Percentiles rank a stretch among this genome's conserved stretches.
These are phyloP conservation scores for Waltergamsia citrina DNA, from an alignment of 2,329 filamentous ascomycete species.

Conservation along the genomic window DNA sequence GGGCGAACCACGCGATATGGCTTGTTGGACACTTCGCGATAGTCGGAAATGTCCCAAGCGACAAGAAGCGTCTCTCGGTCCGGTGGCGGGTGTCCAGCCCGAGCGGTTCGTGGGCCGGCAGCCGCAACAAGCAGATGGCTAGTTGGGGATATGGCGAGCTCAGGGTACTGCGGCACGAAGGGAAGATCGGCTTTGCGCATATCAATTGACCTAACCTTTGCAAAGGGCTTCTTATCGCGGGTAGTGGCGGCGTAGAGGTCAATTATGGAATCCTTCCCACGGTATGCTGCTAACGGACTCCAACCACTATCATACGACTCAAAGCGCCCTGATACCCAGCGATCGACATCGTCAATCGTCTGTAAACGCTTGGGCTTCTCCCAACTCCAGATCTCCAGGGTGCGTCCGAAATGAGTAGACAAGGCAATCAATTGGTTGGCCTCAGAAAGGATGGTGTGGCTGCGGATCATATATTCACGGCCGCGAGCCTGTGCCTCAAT, in stretches of 20 bases:
- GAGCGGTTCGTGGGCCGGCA: constrained; percentile 26
- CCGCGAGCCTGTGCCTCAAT: constrained; percentile 25
- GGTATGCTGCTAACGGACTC: constrained; percentile 24
- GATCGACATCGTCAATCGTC: constrained; percentile 23
- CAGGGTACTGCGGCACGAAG: constrained; percentile 25
- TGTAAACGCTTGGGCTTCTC: constrained; percentile 25
- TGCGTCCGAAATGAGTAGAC: constrained; percentile 26
- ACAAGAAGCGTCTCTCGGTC: constrained; percentile 26
- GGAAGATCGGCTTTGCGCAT: constrained; percentile 23
- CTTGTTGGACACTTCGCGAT: constrained; percentile 12
- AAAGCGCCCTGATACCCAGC: constrained; percentile 25
- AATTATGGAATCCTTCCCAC: constrained; percentile 17
- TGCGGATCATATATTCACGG: constrained; percentile 31
- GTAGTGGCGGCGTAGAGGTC: constrained; percentile 20
- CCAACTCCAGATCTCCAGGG: constrained; percentile 30
- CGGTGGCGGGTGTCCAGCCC: constrained; percentile 24
- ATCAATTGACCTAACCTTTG: constrained; percentile 22
- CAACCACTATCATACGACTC: constrained; percentile 22
- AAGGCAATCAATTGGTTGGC: constrained; percentile 25
- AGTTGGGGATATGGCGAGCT: constrained; percentile 27
- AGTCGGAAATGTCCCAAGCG: constrained; percentile 25
- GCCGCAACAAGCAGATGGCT: constrained; percentile 26
- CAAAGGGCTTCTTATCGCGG: constrained; percentile 25
- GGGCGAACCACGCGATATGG: constrained; percentile 25
- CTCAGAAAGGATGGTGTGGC: constrained; percentile 30